Evolutionary conservation across 2,329 filamentous ascomycete genomes (phyloP).

Genomic region (Monosporascus sp.): DNA sequence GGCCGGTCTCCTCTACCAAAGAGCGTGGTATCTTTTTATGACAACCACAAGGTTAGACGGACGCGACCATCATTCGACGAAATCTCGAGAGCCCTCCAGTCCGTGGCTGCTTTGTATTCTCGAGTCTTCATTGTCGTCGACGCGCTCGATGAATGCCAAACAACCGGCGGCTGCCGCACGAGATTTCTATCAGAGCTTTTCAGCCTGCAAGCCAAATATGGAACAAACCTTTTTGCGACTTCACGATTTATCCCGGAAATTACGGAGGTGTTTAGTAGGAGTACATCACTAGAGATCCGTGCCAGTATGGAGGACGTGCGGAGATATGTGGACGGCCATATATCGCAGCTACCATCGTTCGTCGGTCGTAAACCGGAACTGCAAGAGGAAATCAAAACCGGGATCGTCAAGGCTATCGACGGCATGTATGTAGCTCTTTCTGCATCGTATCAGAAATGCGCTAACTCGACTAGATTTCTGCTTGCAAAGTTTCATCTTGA

Average conservation of each 20-base stretch:
- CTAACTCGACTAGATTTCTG: conserved; percentile 29
- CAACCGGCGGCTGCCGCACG: conserved; percentile 2
- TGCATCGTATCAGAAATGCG: neutral
- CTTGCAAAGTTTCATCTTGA: conserved; percentile 33
- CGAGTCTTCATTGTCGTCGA: conserved; percentile 19
- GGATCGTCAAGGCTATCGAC: conserved; percentile 9
- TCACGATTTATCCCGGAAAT: conserved; percentile 20
- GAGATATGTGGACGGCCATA: conserved; percentile 22
- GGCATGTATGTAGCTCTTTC: too few relatives aligned
- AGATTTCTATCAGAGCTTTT: conserved; percentile 12
- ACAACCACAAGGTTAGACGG: conserved; percentile 7
- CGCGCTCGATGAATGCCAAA: conserved; percentile 1
- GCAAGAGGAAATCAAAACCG: conserved; percentile 14
- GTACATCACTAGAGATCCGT: conserved; percentile 23
- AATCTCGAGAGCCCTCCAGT: conserved; percentile 12
- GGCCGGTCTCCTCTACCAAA: too few relatives aligned
- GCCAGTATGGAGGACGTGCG: conserved; percentile 27
- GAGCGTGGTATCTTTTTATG: conserved; percentile 18
- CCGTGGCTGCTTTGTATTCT: conserved; percentile 12
- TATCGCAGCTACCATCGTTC: conserved; percentile 13
- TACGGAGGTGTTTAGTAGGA: conserved; percentile 7
- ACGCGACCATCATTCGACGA: conserved; percentile 22
- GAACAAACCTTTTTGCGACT: conserved; percentile 18
- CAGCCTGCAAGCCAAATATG: conserved; percentile 4
- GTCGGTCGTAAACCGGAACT: conserved; percentile 10